Base-by-base conservation (phyloP, 2,329 filamentous ascomycete species). In the Curvularia verruculosa region DNA sequence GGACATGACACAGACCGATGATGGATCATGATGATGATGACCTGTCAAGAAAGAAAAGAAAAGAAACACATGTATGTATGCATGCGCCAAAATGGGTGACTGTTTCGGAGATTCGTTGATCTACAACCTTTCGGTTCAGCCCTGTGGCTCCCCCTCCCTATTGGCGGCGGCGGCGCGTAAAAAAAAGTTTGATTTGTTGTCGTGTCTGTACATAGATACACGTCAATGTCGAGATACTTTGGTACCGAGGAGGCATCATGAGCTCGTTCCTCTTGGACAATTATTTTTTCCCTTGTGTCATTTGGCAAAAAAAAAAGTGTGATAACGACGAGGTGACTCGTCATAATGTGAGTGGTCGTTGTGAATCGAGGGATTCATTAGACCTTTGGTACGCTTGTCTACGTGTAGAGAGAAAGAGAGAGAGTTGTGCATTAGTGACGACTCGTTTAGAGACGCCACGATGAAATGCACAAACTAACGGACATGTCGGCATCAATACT, bases 401-500 rank as follows among this genome's bases (percentile, higher is more conserved):
- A n/a, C n/a, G n/a, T n/a, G n/a, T n/a, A n/a, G n/a, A n/a, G n/a
- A n/a, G n/a, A n/a, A n/a, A n/a, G n/a, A n/a, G 40, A 49, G 28
- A 21, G 44, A 29, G 37, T 51, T 45, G 40, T 44, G 45, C 21
- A 54, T 19, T 44, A 23, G 31, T 41, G 54, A 26, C 44, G 13
- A n/a, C 36, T 53, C 24, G 8, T 46, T 41, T 54, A 41, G 50
- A n/a, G 39, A 45, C 45, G 37, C 45, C 15, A 34, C 24, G 18
- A 53, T 49, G 44, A 40, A 23, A 28, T 34, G 28, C 31, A 13
- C 26, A 39, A 52, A 53, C 39, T 31, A 44, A 19, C 44, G 39
- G 44, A 39, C 44, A 31, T n/a, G 29, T 31, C 49, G 26, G 51
- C 49, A 47, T 54, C 31, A 40, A 37, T 40, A 5, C 24, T 40